Base-by-base conservation (phyloP, 345 rosid species). In the Citrus sp. region DNA sequence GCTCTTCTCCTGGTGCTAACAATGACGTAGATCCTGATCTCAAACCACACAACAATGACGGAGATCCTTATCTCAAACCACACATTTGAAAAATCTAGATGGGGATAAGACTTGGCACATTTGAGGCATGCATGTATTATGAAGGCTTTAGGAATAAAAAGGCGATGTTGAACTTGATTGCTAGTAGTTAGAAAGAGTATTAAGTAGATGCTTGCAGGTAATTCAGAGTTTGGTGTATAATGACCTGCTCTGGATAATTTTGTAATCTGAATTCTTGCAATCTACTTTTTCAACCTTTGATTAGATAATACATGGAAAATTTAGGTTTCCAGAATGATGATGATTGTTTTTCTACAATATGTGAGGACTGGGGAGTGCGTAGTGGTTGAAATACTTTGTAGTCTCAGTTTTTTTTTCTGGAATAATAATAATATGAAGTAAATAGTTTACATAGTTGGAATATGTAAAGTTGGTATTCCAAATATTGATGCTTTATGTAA, bases 1-100 rank as follows among this genome's bases (percentile, higher is more conserved):
- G 70, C 73, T 56, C 88, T 58, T 60, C 85, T 38, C 54, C 82
- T 35, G 74, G 56, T 59, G 72, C 69, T 21, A 74, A 80, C 70
- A 72, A 18, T 35, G 81, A 60, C 8, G 74, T 75, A 59, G 83
- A 80, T 32, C 46, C 82, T 40, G 74, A 73, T 56, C 75, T 74
- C 37, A 78, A 72, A 78, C 80, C 74, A 35, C 51, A 68, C 27
- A 65, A 80, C 70, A 72, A 18, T 42, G 81, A 60, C 8, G 74
- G 72, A 59, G 83, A 80, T 40, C 46, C 82, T 40, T 71, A 73
- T 62, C 75, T 74, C 37, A 78, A 72, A 78, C 80, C 74, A 27
- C 51, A 68, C 27, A 65, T 27, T 19, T 27, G 40, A 1, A 28
- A 72, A 77, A n/a, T 51, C 34, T 67, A 76, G 70, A 73, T n/a